phyloP scores from a whole-genome alignment of 2,329 filamentous ascomycete species.

The Chalaropsis thielavioides region DNA sequence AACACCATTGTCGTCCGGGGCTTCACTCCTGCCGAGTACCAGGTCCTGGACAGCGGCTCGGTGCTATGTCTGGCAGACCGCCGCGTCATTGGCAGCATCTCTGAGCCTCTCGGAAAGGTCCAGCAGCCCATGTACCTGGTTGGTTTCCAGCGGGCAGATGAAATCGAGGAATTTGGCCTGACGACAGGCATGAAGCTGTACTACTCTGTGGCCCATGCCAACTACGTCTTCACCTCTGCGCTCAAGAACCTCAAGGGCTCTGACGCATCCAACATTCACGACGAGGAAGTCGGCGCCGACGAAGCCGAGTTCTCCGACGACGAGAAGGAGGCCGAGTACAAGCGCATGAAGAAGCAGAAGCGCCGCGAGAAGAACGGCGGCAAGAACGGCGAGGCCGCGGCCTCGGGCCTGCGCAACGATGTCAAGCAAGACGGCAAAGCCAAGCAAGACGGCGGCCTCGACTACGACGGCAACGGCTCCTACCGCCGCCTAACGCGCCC shows the following conservation, averaged over 20 bases:
- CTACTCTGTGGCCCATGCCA: slow-evolving; percentile 66
- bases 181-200: slow-evolving; percentile 53
- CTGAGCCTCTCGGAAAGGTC: slow-evolving; percentile 74
- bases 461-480: slow-evolving; percentile 56
- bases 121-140: slow-evolving; percentile 77
- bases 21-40: slow-evolving; percentile 62
- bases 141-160: slow-evolving; percentile 53
- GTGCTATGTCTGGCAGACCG: slow-evolving; percentile 66
- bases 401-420: slow-evolving; percentile 24
- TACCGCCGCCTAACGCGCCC: slow-evolving; percentile 61
- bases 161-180: slow-evolving; percentile 54
- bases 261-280: slow-evolving; percentile 87
- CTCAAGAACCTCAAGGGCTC: slow-evolving; percentile 70
- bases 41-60: slow-evolving; percentile 72
- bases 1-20: slow-evolving; percentile 67
- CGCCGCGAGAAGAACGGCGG: slow-evolving; percentile 32
- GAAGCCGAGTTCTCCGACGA: slow-evolving; percentile 96
- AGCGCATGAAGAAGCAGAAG: slow-evolving; percentile 53
- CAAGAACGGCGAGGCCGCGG: slow-evolving; percentile 20
- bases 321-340: slow-evolving; percentile 79
- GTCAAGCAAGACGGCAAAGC: slow-evolving; percentile 29
- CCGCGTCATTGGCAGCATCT: slow-evolving; percentile 64
- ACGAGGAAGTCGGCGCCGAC: slow-evolving; percentile 74
- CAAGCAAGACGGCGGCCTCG: slow-evolving; percentile 33
- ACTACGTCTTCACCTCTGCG: slow-evolving; percentile 73